Conservation (phyloP, 176 grass and related monocot genomes). For the Oryza australiensis region DNA sequence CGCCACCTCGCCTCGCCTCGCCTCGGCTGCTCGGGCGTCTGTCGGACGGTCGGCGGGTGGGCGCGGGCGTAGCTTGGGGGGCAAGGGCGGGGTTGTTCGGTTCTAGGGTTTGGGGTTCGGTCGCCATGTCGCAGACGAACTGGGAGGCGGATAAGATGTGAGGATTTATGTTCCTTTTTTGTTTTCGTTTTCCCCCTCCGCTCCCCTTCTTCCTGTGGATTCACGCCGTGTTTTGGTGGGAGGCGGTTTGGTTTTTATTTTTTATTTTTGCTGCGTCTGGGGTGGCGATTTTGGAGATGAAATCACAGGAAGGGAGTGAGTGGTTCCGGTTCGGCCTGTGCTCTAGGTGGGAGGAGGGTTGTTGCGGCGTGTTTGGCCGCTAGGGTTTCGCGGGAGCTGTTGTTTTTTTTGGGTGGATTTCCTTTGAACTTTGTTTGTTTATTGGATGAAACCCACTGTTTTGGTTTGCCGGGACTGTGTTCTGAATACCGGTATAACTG, state of each 20-base stretch:
- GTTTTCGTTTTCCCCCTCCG: background rate
- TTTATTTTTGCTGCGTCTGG: background rate
- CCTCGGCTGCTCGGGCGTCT: background rate
- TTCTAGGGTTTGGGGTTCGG: background rate
- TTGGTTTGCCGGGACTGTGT: background rate
- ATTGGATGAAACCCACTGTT: background rate
- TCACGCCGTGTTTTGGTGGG: conserved; percentile 20
- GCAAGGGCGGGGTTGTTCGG: background rate
- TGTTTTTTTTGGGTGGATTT: background rate
- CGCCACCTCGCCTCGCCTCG: background rate
- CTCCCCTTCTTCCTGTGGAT: background rate
- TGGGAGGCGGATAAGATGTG: conserved; percentile 85
- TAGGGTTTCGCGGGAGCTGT: conserved; percentile 48
- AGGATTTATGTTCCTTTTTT: conserved; percentile 31
- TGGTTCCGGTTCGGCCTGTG: conserved; percentile 14
- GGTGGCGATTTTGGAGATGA: background rate
- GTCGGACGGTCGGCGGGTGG: background rate
- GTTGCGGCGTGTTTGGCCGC: background rate
- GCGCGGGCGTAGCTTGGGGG: background rate
- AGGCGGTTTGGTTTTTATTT: background rate
- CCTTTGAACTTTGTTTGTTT: background rate
- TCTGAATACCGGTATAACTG: background rate
- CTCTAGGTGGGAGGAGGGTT: background rate
- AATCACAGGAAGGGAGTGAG: background rate
- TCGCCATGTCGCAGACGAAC: conserved; percentile 73